Evolutionary conservation across 2,329 filamentous ascomycete genomes (phyloP).

Genomic region (Bipolaris cookei): DNA sequence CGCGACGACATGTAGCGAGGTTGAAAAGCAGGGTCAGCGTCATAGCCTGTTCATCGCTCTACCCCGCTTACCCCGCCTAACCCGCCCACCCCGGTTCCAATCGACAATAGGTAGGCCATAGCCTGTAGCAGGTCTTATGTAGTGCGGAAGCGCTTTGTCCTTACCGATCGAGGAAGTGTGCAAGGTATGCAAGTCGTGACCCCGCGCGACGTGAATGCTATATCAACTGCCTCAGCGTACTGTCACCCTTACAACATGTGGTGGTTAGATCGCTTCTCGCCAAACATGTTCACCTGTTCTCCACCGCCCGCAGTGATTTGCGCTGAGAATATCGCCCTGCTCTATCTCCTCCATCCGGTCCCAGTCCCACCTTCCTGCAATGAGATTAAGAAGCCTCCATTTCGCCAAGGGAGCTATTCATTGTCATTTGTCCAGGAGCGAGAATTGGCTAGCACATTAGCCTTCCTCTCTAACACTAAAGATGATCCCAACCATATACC

Average conservation of each 20-base stretch:
- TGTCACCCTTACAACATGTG: neutral
- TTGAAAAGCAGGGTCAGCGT: neutral
- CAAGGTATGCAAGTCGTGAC: slow-evolving; percentile 8
- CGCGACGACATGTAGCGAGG: neutral
- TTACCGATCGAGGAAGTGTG: neutral
- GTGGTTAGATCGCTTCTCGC: neutral
- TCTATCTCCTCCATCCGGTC: slow-evolving; percentile 5
- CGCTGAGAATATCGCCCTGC: slow-evolving; percentile 4
- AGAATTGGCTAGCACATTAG: slow-evolving; percentile 5
- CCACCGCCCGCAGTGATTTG: slow-evolving; percentile 4
- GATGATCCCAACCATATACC: slow-evolving; percentile 1
- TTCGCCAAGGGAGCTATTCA: neutral
- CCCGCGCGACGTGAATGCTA: slow-evolving; percentile 1
- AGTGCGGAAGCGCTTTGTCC: slow-evolving; percentile 2
- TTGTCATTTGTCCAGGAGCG: neutral
- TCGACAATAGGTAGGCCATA: neutral
- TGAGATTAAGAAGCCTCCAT: slow-evolving; percentile 1
- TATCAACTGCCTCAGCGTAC: neutral
- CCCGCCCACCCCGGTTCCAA: neutral
- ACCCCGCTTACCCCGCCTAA: neutral
- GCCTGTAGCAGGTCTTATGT: slow-evolving; percentile 2
- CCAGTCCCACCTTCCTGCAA: neutral
- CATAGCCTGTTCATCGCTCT: neutral
- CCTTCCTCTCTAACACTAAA: slow-evolving; percentile 2
- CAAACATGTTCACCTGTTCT: slow-evolving; percentile 2